Percentiles rank a stretch among this genome's conserved stretches.
Evolutionary conservation across 495 filamentous ascomycete species (phyloP).

Genomic region (Cenococcum geophilum): DNA sequence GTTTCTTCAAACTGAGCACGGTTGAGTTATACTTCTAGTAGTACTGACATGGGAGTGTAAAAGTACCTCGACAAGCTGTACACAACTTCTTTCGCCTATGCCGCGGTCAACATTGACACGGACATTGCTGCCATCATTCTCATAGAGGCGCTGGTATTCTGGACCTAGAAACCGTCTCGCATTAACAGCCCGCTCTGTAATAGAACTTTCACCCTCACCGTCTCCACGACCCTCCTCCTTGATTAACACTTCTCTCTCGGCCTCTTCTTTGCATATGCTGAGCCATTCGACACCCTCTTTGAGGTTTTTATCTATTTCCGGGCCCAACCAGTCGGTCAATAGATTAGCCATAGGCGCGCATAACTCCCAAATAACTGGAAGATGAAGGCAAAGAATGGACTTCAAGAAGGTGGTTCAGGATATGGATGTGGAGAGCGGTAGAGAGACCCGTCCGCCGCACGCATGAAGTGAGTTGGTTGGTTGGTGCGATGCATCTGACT

Average conservation of each 20-base stretch:
- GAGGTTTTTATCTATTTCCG: background rate
- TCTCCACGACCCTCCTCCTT: background rate
- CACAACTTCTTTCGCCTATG: background rate
- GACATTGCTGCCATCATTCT: conserved; percentile 31
- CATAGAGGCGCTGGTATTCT: conserved; percentile 12
- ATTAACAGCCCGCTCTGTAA: background rate
- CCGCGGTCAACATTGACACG: conserved; percentile 4
- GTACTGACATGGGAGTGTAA: background rate
- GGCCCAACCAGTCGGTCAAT: conserved; percentile 5
- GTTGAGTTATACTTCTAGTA: background rate
- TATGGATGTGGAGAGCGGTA: background rate
- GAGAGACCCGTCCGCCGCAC: background rate
- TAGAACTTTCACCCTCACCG: background rate
- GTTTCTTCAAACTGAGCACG: background rate
- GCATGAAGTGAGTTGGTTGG: background rate
- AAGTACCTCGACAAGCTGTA: conserved; percentile 4
- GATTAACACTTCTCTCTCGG: background rate
- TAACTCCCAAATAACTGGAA: background rate
- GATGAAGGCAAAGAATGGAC: background rate
- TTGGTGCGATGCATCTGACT: background rate
- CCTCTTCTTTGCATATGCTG: background rate
- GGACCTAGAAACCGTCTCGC: background rate
- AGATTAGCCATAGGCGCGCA: background rate
- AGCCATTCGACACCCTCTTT: background rate
- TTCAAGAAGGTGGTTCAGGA: background rate